Conservation (phyloP, 2,329 filamentous ascomycete genomes). For the Keithomyces neogunnii region DNA sequence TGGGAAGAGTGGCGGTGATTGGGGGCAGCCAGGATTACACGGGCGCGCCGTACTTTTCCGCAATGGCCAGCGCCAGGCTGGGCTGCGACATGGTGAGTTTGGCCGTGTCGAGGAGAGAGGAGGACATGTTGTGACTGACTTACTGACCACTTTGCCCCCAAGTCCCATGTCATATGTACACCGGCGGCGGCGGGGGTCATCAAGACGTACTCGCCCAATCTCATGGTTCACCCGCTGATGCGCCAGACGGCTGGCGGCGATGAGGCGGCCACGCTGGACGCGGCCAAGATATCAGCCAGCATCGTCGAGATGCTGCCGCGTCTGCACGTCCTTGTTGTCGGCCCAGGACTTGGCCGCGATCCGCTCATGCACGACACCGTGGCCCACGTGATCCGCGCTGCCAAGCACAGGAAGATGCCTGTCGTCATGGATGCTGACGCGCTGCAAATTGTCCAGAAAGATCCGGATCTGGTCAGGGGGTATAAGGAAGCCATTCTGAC, state of each 20-base stretch:
- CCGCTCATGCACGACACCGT: conserved; percentile 83
- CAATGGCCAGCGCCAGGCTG: conserved; percentile 86
- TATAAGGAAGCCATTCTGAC: conserved; percentile 83
- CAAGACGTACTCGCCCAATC: conserved; percentile 94
- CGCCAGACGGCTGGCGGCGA: conserved; percentile 52
- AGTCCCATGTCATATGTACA: conserved; percentile 95
- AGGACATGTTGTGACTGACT: too few relatives aligned
- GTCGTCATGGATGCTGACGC: conserved; percentile 92
- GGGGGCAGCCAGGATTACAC: conserved; percentile 95
- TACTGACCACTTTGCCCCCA: neutral
- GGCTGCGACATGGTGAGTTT: conserved; percentile 76
- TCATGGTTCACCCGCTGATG: conserved; percentile 98
- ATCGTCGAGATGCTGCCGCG: conserved; percentile 77
- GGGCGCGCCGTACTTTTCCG: conserved; percentile 94
- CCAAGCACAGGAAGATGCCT: conserved; percentile 61
- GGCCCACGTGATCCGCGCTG: conserved; percentile 68
- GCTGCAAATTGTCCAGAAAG: conserved; percentile 64
- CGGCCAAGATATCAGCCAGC: conserved; percentile 52
- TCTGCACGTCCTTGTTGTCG: conserved; percentile 86
- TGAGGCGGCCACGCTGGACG: conserved; percentile 37
- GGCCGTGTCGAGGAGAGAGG: neutral
- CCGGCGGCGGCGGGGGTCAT: conserved; percentile 80
- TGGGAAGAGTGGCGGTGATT: conserved; percentile 87
- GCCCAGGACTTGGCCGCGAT: conserved; percentile 86
- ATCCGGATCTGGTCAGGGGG: conserved; percentile 69